These are phyloP conservation scores for Diaporthe helianthi DNA, from an alignment of 2,329 filamentous ascomycete genomes.

Conservation along the genomic window DNA sequence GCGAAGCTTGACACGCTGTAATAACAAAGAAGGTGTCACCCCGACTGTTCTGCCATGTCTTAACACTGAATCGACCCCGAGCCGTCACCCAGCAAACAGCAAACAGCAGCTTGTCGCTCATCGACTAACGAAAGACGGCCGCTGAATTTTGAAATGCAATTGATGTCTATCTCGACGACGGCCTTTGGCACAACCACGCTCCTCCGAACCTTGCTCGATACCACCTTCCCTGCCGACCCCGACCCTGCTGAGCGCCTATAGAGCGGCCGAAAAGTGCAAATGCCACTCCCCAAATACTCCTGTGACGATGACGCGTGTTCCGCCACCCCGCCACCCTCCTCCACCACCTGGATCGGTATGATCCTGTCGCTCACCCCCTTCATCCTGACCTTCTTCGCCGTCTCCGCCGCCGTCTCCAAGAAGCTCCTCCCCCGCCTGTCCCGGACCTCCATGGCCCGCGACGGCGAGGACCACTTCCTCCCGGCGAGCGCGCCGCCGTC, in stretches of 20 bases:
- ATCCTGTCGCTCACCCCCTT: slow-evolving; percentile 73
- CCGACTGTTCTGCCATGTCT: slow-evolving; percentile 10
- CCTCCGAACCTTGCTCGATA: slow-evolving; percentile 1
- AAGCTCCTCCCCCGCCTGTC: slow-evolving; percentile 78
- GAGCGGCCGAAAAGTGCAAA: slow-evolving; percentile 20
- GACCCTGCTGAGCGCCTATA: background rate
- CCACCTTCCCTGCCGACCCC: slow-evolving; percentile 12
- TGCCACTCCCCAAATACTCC: slow-evolving; percentile 47
- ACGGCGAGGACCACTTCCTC: slow-evolving; percentile 68
- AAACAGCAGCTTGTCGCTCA: background rate
- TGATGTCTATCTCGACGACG: slow-evolving; percentile 16
- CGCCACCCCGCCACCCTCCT: slow-evolving; percentile 51
- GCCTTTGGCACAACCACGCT: slow-evolving; percentile 24
- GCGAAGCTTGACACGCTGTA: slow-evolving; percentile 1
- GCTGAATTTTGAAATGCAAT: slow-evolving; percentile 22
- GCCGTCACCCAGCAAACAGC: slow-evolving; percentile 6
- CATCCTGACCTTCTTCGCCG: slow-evolving; percentile 70
- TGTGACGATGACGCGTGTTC: slow-evolving; percentile 68
- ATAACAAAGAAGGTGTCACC: background rate
- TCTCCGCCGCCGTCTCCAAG: slow-evolving; percentile 68
- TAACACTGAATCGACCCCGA: slow-evolving; percentile 1
- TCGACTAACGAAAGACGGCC: slow-evolving; percentile 10
- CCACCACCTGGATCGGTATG: slow-evolving; percentile 50
- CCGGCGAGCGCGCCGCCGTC: slow-evolving; percentile 67
- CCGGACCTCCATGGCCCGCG: slow-evolving; percentile 54